phyloP scores from a whole-genome alignment of 1,139 yeast species.

The Geotrichum europaeum region DNA sequence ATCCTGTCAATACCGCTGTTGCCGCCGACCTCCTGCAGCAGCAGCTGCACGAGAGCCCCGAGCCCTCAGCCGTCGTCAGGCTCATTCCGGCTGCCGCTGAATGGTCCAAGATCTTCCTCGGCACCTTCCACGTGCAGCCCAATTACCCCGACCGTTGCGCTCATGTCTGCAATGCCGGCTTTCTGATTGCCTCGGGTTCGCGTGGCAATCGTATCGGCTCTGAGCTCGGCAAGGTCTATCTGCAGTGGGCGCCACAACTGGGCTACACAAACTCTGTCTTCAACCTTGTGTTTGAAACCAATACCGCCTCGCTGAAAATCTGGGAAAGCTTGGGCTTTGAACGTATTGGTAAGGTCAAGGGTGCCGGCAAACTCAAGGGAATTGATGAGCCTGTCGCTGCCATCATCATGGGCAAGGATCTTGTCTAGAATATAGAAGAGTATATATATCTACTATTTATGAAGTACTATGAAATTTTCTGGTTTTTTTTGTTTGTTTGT shows the following conservation, averaged over 20 bases:
- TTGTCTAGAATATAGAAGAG: constrained; percentile 24
- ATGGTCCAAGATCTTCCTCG: constrained; percentile 49
- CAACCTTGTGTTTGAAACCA: constrained; percentile 71
- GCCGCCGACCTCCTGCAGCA: constrained; percentile 8
- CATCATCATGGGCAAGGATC: constrained; percentile 51
- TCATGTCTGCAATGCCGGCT: constrained; percentile 77
- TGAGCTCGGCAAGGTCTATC: constrained; percentile 54
- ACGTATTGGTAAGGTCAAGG: constrained; percentile 60
- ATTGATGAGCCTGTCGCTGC: constrained; percentile 59
- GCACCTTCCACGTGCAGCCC: constrained; percentile 70
- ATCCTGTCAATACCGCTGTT: constrained; percentile 1
- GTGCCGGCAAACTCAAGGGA: constrained; percentile 63
- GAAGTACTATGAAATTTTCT: background rate
- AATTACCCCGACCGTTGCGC: constrained; percentile 73
- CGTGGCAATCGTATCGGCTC: constrained; percentile 59
- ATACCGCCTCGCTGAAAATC: constrained; percentile 57
- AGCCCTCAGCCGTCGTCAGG: constrained; percentile 6
- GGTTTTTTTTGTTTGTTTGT: background rate
- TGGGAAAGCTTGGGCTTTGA: constrained; percentile 78
- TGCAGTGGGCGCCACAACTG: constrained; percentile 59
- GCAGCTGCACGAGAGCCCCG: constrained; percentile 9
- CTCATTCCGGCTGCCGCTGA: constrained; percentile 25
- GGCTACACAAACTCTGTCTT: constrained; percentile 79
- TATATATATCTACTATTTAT: background rate
- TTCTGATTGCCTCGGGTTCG: constrained; percentile 49